Evolutionary conservation across 257 asterid species (phyloP), one percentile per base, ranked within the genome.

Genomic region (Solanum chmielewskii): DNA sequence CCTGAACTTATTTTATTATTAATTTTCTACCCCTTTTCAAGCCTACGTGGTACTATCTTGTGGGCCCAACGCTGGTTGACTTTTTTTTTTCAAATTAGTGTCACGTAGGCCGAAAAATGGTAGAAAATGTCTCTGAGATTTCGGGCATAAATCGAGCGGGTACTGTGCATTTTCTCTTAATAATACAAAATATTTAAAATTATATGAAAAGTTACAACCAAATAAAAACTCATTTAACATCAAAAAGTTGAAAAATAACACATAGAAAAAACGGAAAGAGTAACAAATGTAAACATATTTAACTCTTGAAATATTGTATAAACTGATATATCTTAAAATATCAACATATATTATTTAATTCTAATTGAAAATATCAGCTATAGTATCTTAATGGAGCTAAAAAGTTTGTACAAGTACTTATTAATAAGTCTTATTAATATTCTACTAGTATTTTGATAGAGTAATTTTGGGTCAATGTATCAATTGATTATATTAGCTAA

Each of bases 111-210:
- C 5, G 35, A 4, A 33, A 33, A 33, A 33, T 0, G 35, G 5
- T 33, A 33, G 35, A 33, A 33, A 33, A 33, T 33, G 5, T 3
- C 35, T 33, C 35, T 33, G 35, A 1, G 1, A 33, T 33, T 33
- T 4, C 1, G 35, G 1, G 5, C 35, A 33, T 33, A 33, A 1
- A 0, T 33, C 0, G 35, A 33, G 5, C 0, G 5, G 1, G 1
- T 4, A 33, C 35, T 33, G 5, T 33, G 35, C 0, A 33, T 33
- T 33, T 33, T 33, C 35, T 1, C 35, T 11, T 62, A n/a, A 23
- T 62, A 62, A 62, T 62, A 23, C 16, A 5, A 62, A 62, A 23
- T 60, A 60, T 23, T 5, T 60, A 60, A 9, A 60, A 9, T 9
- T 14, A 60, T 60, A 9, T 60, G 7, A 60, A 60, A 11, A 62